Percentiles rank a stretch among this genome's conserved stretches.
phyloP scores from a whole-genome alignment of 1,139 yeast genomes.

The Yarrowia galli region DNA sequence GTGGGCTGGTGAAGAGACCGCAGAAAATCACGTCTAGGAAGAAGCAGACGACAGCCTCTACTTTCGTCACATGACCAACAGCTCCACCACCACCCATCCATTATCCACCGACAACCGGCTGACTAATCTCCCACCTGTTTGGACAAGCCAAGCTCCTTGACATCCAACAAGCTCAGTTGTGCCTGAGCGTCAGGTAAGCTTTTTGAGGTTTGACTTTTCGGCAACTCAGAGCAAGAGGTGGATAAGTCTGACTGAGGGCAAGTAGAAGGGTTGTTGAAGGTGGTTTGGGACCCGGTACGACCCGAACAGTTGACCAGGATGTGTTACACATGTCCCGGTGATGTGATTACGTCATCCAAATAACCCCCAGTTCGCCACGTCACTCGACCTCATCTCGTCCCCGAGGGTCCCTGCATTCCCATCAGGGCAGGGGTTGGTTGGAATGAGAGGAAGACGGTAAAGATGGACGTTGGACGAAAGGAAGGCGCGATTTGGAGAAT shows the following conservation, averaged over 20 bases:
- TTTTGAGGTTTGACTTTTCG: slow-evolving; percentile 1
- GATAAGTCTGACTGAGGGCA: background rate
- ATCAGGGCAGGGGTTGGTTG: slow-evolving; percentile 37
- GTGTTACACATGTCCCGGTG: background rate
- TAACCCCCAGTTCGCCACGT: background rate
- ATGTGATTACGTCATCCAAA: background rate
- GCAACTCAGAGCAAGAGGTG: background rate
- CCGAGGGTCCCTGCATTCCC: slow-evolving; percentile 28
- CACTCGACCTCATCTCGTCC: slow-evolving; percentile 27
- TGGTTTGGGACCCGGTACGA: no score
- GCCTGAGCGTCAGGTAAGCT: slow-evolving; percentile 28
- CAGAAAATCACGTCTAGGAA: no score
- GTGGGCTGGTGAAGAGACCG: slow-evolving; percentile 9
- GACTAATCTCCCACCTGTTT: background rate
- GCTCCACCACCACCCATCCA: no score
- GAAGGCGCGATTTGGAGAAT: background rate
- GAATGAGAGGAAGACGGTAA: slow-evolving; percentile 3
- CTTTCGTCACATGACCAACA: background rate
- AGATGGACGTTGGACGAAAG: background rate
- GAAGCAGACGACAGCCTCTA: no score
- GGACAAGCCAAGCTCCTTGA: slow-evolving; percentile 1
- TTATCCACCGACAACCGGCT: background rate
- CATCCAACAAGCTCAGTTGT: slow-evolving; percentile 25
- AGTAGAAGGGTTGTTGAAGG: background rate
- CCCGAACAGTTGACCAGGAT: no score